Evolutionary conservation across 2,329 filamentous ascomycete species (phyloP).

Genomic region (Corinectria fuckeliana): DNA sequence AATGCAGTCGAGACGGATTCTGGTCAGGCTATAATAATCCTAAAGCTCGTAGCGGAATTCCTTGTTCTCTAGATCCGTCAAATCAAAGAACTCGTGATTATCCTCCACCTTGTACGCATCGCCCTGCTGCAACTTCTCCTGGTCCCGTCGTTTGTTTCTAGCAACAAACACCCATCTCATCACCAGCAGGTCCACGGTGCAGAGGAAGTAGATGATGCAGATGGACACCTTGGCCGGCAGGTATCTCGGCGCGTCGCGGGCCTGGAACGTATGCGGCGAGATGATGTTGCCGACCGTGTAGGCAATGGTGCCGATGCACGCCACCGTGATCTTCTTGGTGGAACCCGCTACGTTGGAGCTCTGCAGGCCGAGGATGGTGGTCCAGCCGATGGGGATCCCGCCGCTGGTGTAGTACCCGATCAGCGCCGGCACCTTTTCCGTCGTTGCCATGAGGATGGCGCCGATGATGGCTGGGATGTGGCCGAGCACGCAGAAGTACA

Average conservation of each 20-base stretch:
- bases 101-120: slow-evolving; percentile 13
- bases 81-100: slow-evolving; percentile 30
- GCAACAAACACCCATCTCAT: slow-evolving; percentile 27
- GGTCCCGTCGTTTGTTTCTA: slow-evolving; percentile 22
- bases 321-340: slow-evolving; percentile 31
- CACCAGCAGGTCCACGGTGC: slow-evolving; percentile 24
- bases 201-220: slow-evolving; percentile 31
- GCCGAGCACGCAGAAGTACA: slow-evolving; percentile 23
- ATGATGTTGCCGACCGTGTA: slow-evolving; percentile 33
- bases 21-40: background rate
- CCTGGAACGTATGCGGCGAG: slow-evolving; percentile 30
- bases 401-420: slow-evolving; percentile 30
- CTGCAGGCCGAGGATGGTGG: slow-evolving; percentile 29
- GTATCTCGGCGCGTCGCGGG: slow-evolving; percentile 26
- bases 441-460: slow-evolving; percentile 30
- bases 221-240: slow-evolving; percentile 29
- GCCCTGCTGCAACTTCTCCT: slow-evolving; percentile 7
- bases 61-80: slow-evolving; percentile 26
- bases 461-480: slow-evolving; percentile 28
- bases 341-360: slow-evolving; percentile 30
- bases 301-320: slow-evolving; percentile 29
- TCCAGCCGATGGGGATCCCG: slow-evolving; percentile 31
- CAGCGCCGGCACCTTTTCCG: slow-evolving; percentile 28
- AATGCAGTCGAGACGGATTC: too few species aligned
- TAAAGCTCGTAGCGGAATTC: slow-evolving; percentile 26